phyloP scores from a whole-genome alignment of 441 rosid genomes.

The Cnidoscolus chayamansa region DNA sequence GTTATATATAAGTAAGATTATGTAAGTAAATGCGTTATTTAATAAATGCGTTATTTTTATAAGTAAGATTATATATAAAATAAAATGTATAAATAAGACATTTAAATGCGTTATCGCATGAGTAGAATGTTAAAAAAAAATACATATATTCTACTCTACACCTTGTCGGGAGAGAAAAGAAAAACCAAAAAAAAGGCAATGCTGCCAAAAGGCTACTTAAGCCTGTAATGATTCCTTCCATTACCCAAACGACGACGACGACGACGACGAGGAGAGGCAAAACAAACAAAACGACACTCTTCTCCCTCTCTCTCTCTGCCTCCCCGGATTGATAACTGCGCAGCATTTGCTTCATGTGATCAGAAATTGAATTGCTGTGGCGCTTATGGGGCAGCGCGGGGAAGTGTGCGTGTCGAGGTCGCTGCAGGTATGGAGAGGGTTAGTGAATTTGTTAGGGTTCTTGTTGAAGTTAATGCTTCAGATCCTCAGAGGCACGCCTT shows the following conservation, averaged over 20 bases:
- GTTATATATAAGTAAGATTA: no score
- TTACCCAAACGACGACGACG: not conserved
- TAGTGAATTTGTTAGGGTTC: slow-evolving; percentile 37
- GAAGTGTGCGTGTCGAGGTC: slow-evolving; percentile 32
- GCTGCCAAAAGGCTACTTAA: no score
- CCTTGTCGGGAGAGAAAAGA: not conserved
- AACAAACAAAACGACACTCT: not conserved
- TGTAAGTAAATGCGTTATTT: no score
- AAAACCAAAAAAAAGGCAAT: not conserved
- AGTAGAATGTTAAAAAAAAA: no score
- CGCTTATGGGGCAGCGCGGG: slow-evolving; percentile 14
- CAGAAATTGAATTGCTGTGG: not conserved
- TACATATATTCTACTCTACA: no score
- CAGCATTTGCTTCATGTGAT: not conserved
- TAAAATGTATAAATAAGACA: no score
- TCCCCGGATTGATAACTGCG: not conserved
- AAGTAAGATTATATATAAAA: no score
- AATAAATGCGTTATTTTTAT: no score
- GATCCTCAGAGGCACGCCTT: slow-evolving; percentile 42
- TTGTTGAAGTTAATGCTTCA: slow-evolving; percentile 30
- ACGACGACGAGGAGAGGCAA: not conserved
- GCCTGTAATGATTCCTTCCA: not conserved
- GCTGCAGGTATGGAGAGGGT: slow-evolving; percentile 38
- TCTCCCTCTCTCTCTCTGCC: not conserved
- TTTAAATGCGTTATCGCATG: no score